Conservation (phyloP, 1,284 basidiomycete species). For the Rhodofomes roseus region DNA sequence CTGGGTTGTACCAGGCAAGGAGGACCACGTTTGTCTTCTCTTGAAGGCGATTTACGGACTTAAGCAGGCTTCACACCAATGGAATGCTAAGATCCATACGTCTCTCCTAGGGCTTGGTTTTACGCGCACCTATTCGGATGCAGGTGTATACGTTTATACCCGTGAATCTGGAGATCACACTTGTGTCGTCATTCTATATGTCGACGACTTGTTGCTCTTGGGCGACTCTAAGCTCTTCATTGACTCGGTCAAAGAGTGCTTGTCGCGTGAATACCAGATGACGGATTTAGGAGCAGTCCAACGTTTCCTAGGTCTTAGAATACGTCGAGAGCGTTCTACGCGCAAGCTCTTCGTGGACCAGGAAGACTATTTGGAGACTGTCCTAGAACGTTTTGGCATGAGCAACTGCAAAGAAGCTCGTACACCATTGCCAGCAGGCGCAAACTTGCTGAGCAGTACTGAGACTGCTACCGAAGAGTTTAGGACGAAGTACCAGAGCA, state of each 20-base stretch:
- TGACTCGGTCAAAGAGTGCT: background rate
- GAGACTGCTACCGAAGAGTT: background rate
- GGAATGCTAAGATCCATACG: background rate
- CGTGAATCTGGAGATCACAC: background rate
- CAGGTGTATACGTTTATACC: background rate
- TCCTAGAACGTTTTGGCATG: background rate
- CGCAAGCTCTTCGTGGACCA: background rate
- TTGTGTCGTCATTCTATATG: background rate
- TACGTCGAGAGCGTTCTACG: background rate
- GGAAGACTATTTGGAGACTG: background rate
- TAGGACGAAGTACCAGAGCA: conserved; percentile 17
- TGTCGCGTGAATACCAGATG: background rate
- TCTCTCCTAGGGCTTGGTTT: background rate
- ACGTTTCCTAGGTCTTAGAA: background rate
- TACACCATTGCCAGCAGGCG: background rate
- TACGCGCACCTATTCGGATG: background rate
- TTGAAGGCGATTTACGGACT: background rate
- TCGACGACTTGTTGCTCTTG: background rate
- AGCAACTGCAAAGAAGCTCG: background rate
- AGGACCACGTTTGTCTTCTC: background rate
- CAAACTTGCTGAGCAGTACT: background rate
- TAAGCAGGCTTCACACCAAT: background rate
- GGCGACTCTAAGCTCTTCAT: background rate
- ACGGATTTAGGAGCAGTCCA: background rate
- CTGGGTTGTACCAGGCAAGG: background rate